Base-by-base conservation (phyloP, 1,284 basidiomycete genomes). In the Cryptococcus maquisensis region DNA sequence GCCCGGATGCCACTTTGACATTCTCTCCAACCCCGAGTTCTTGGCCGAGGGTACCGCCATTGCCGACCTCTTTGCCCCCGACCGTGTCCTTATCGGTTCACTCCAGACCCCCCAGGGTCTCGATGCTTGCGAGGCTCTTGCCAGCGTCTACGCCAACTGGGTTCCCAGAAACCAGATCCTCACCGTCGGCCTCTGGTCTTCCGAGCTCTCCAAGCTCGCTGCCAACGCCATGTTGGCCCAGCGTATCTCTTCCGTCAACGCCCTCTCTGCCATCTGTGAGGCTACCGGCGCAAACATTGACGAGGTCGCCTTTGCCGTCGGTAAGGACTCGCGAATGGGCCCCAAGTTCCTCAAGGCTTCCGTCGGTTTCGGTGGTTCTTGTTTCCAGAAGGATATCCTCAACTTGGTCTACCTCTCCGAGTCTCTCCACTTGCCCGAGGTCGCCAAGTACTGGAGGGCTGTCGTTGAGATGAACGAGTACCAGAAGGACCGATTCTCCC, bases 301-400 rank as follows among this genome's bases (percentile, higher is more conserved):
- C 77, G 96, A 98, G 79, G 95, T 98, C 61, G 87, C 96, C 2
- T 83, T 90, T 71, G 94, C 96, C 10, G 88, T 97, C 70, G 95
- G 95, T 32, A 86, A 86, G 66, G 96, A 99, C 78, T 82, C 85
- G 23, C 90, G 96, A 62, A 84, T 99, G 55, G 96, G 96, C 4
- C 83, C 90, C 69, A 95, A 91, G 76, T 99, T 98, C 84, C 81
- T 98, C 69, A 92, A 90, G 76, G 81, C 80, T 10, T 81, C 80
- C 20, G 80, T 82, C 56, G 72, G 95, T n/a, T 98, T 98, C 68
- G 95, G 95, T 63, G 95, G 95, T 36, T 93, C 89, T 37, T 99
- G 96, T 80, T 99, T 99, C 88, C 93, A 97, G 79, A 96, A 96
- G 78, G 95, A 98, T 75, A 98, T 98, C 73, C 85, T 98, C 68